phyloP scores from a whole-genome alignment of 2,329 filamentous ascomycete species.

The Periconia sp. region DNA sequence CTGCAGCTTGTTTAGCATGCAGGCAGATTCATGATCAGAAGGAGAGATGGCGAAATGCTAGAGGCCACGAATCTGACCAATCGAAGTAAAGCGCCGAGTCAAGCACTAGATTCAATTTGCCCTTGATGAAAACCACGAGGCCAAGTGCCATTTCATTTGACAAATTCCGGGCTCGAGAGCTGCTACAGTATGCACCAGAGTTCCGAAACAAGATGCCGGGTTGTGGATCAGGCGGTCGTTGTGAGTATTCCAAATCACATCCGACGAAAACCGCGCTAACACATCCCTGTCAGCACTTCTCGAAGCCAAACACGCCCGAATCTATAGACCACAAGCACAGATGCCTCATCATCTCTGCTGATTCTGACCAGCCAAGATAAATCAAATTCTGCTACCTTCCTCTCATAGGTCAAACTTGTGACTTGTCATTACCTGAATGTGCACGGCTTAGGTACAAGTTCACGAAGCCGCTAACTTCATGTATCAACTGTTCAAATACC shows the following conservation, averaged over 20 bases:
- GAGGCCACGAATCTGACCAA: constrained; percentile 5
- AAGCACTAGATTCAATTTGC: constrained; percentile 3
- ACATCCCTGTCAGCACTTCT: constrained; percentile 16
- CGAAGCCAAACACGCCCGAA: constrained; percentile 17
- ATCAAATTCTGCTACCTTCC: constrained; percentile 6
- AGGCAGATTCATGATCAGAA: constrained; percentile 11
- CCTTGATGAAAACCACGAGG: constrained; percentile 18
- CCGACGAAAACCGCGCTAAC: constrained; percentile 24
- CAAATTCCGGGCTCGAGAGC: constrained; percentile 22
- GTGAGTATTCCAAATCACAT: constrained; percentile 37
- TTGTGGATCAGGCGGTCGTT: constrained; percentile 13
- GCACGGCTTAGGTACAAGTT: too few relatives aligned
- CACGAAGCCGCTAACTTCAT: too few relatives aligned
- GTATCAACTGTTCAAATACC: too few relatives aligned
- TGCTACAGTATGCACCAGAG: constrained; percentile 13
- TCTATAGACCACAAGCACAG: constrained; percentile 8
- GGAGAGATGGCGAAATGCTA: constrained; percentile 1
- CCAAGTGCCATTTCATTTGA: constrained; percentile 17
- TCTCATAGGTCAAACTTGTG: not conserved
- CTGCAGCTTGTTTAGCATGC: constrained; percentile 1
- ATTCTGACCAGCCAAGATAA: constrained; percentile 8
- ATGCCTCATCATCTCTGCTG: constrained; percentile 10
- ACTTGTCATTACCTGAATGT: too few relatives aligned
- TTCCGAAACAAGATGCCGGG: constrained; percentile 20
- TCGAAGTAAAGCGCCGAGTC: constrained; percentile 1